A percentile compares a stretch with the other conserved stretches of the same genome.
Conservation (phyloP, 495 filamentous ascomycete species). For the Hypoxylon trugodes region DNA sequence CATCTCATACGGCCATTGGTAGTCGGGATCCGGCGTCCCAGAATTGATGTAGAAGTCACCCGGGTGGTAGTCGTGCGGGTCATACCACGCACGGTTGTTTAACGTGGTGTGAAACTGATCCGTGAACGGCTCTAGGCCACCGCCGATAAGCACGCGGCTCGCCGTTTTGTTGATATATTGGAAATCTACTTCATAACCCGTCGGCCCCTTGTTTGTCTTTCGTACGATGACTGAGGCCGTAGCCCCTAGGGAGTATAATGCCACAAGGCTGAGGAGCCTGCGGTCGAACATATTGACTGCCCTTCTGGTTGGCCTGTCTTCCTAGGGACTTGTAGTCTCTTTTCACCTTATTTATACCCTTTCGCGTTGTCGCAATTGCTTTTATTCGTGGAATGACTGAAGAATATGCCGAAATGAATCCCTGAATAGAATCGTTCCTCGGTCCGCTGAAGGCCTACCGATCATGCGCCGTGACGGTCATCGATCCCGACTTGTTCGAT, state of each 20-base stretch:
- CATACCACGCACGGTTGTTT: conserved; percentile 33
- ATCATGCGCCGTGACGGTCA: conserved; percentile 11
- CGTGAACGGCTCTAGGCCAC: conserved; percentile 42
- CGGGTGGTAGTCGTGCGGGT: conserved; percentile 43
- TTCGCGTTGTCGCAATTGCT: neutral
- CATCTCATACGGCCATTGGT: conserved; percentile 48
- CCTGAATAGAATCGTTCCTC: neutral
- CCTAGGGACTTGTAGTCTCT: neutral
- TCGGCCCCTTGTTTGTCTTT: conserved; percentile 43
- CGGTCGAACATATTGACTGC: conserved; percentile 14
- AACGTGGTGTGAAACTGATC: conserved; percentile 46
- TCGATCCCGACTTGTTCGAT: neutral
- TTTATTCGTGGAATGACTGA: neutral
- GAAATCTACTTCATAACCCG: conserved; percentile 47
- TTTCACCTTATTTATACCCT: neutral
- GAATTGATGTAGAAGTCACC: conserved; percentile 44
- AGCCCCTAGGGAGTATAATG: conserved; percentile 17
- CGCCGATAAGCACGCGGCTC: conserved; percentile 43
- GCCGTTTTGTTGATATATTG: conserved; percentile 43
- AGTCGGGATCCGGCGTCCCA: conserved; percentile 28
- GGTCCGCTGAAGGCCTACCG: neutral
- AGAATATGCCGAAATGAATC: conserved; percentile 16
- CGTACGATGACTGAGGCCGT: conserved; percentile 44
- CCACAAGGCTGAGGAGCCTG: conserved; percentile 8
- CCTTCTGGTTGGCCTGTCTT: neutral